Conservation (phyloP, 345 rosid species). For the Ricinus communis region DNA sequence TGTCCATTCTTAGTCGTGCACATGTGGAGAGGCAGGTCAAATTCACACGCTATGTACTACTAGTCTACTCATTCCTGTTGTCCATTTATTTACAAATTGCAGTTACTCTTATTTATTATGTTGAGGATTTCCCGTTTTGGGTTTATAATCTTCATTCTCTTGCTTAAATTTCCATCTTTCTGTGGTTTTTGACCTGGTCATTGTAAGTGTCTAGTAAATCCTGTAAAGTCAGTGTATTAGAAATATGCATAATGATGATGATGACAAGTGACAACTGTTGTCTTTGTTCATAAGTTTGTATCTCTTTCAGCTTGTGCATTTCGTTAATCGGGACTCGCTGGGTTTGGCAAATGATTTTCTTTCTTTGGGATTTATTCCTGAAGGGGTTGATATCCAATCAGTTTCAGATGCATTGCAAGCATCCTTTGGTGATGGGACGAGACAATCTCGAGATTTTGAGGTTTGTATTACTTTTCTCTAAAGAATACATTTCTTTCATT, state of each 20-base stretch:
- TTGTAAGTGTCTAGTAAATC: not conserved
- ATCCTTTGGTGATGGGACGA: conserved; percentile 68
- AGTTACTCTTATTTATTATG: not conserved
- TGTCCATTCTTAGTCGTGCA: not conserved
- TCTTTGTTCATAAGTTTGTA: conserved; percentile 35
- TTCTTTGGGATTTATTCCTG: conserved; percentile 98
- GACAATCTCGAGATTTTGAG: conserved; percentile 91
- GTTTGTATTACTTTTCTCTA: conserved; percentile 35
- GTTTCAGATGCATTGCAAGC: conserved; percentile 76
- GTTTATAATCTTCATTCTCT: too few species aligned
- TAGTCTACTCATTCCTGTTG: too few species aligned
- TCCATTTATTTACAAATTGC: not conserved
- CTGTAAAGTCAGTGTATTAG: not conserved
- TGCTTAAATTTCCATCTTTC: too few species aligned
- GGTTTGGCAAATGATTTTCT: conserved; percentile 98
- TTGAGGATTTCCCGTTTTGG: not conserved
- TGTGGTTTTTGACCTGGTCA: not conserved
- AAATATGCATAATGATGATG: conserved; percentile 5
- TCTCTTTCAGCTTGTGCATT: conserved; percentile 92
- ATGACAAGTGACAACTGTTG: conserved; percentile 7
- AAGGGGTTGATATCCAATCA: conserved; percentile 73
- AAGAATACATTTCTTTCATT: not conserved
- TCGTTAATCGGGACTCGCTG: conserved; percentile 95
- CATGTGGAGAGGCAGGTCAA: not conserved
- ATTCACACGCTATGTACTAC: too few species aligned